Percentiles rank a stretch among this genome's conserved stretches.
phyloP scores from a whole-genome alignment of 2,329 filamentous ascomycete genomes.

The Dothistroma pini region DNA sequence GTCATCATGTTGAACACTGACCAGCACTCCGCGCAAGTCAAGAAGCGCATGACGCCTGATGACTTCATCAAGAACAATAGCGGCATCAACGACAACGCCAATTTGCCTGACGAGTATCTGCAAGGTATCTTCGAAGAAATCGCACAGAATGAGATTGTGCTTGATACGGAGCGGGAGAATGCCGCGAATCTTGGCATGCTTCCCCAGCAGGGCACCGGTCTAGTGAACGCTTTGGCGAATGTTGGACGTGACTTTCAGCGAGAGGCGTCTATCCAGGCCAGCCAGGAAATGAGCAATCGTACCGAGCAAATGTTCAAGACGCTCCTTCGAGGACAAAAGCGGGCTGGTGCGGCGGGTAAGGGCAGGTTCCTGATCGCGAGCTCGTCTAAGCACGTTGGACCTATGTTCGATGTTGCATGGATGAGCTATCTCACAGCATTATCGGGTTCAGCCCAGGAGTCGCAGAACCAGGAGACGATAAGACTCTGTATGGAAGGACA shows the following conservation, averaged over 20 bases:
- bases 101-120: constrained; percentile 90
- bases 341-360: constrained; percentile 60
- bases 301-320: constrained; percentile 89
- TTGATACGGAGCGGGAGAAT: constrained; percentile 85
- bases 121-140: constrained; percentile 91
- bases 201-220: constrained; percentile 48
- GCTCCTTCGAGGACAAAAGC: constrained; percentile 82
- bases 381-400: constrained; percentile 89
- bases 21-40: constrained; percentile 84
- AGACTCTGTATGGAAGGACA: constrained; percentile 92
- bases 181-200: constrained; percentile 73
- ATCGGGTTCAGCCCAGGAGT: constrained; percentile 88
- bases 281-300: constrained; percentile 83
- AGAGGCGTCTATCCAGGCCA: constrained; percentile 91
- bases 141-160: constrained; percentile 82
- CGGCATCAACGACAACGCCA: constrained; percentile 94
- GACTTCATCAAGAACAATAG: constrained; percentile 99
- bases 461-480: constrained; percentile 87
- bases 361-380: constrained; percentile 85
- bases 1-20: constrained; percentile 97
- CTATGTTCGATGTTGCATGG: constrained; percentile 99
- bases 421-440: constrained; percentile 98
- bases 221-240: constrained; percentile 69
- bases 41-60: constrained; percentile 85
- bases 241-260: constrained; percentile 87